phyloP scores from a whole-genome alignment of 129 eudicot genomes.

The Logfia minima region DNA sequence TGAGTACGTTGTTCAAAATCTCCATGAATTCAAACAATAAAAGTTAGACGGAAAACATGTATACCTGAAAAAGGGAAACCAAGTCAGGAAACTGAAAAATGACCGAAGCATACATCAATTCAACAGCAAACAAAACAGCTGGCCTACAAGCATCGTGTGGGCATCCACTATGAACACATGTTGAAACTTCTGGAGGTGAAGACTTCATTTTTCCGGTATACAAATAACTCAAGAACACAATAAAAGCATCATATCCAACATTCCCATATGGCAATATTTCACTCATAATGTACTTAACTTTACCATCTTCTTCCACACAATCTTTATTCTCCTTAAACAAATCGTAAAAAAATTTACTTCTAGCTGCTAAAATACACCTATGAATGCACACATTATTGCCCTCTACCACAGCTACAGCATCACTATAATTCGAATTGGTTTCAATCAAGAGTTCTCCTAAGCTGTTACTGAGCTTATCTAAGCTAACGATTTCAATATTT shows the following conservation, averaged over 20 bases:
- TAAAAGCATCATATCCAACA: conserved; percentile 71
- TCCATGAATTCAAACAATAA: conserved; percentile 6
- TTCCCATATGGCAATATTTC: conserved; percentile 54
- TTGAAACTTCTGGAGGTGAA: conserved; percentile 64
- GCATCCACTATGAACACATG: conserved; percentile 65
- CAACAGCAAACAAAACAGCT: conserved; percentile 66
- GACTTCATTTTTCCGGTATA: conserved; percentile 76
- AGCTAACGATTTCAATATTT: conserved; percentile 50
- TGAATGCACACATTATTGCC: conserved; percentile 53
- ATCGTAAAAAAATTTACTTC: conserved; percentile 59
- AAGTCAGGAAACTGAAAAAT: conserved; percentile 67
- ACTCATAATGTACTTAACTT: conserved; percentile 43
- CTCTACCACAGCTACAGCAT: conserved; percentile 63
- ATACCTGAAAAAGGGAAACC: conserved; percentile 60
- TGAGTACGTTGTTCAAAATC: not conserved
- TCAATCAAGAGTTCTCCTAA: conserved; percentile 54
- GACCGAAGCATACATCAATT: conserved; percentile 68
- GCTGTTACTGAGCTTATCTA: conserved; percentile 52
- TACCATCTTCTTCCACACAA: conserved; percentile 37
- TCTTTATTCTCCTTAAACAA: conserved; percentile 39
- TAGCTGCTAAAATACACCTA: conserved; percentile 70
- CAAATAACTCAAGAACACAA: conserved; percentile 58
- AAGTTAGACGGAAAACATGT: conserved; percentile 16
- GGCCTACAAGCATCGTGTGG: conserved; percentile 78
- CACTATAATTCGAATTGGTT: conserved; percentile 51